Conservation (phyloP, 371 early-diverging fungal genomes). For the Lichtheimia corymbifera region DNA sequence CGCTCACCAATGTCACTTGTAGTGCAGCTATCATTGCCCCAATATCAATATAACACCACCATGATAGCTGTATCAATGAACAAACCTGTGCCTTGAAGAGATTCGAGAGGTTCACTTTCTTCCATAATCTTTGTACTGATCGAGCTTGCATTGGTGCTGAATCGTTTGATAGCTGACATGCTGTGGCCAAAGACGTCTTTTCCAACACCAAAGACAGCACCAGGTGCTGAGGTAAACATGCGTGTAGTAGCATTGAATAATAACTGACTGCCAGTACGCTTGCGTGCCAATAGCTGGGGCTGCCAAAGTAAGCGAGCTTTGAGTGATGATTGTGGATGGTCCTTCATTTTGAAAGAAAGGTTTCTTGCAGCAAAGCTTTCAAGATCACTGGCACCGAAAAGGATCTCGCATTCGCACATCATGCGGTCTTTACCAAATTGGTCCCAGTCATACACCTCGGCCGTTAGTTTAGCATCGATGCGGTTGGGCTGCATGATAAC, state of each 20-base stretch:
- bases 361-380: conserved; percentile 33
- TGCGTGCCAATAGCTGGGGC: conserved; percentile 47
- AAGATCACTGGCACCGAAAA: conserved; percentile 29
- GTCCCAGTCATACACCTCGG: conserved; percentile 84
- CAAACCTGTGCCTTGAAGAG: too few species aligned
- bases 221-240: conserved; percentile 39
- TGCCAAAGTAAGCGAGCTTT: conserved; percentile 41
- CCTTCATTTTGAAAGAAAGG: too few species aligned
- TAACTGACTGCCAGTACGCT: conserved; percentile 26
- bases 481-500: conserved; percentile 33
- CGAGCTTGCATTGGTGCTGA: conserved; percentile 6
- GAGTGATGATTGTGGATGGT: neutral
- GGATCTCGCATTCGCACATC: conserved; percentile 44
- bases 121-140: neutral
- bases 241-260: conserved; percentile 44
- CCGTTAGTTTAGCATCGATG: conserved; percentile 48
- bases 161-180: conserved; percentile 17
- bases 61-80: too few species aligned
- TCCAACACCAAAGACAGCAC: conserved; percentile 29
- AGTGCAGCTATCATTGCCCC: conserved; percentile 22
- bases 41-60: too few species aligned
- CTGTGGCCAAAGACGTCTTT: conserved; percentile 27
- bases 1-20: conserved; percentile 50
- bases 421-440: conserved; percentile 66
- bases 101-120: too few species aligned